Evolutionary conservation across 1,284 basidiomycete species (phyloP).

Genomic region (Pseudozyma tsukubaensis): DNA sequence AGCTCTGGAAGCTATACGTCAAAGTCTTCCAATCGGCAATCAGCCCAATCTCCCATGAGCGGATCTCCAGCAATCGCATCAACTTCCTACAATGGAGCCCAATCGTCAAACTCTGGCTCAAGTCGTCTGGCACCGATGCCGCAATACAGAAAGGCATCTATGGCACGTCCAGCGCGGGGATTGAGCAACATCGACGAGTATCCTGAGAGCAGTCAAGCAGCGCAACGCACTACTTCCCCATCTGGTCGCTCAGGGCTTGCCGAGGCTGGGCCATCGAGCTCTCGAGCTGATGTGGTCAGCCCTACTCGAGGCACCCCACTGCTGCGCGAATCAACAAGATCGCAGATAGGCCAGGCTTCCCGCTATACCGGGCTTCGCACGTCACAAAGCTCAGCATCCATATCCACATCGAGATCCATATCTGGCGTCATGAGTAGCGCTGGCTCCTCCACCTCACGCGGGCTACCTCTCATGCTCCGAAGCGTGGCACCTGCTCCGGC

Average conservation of each 20-base stretch:
- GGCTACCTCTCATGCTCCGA: conserved; percentile 36
- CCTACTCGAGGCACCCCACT: background rate
- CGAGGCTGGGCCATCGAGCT: conserved; percentile 17
- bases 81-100: conserved; percentile 11
- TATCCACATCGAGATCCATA: conserved; percentile 18
- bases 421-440: conserved; percentile 13
- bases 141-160: conserved; percentile 26
- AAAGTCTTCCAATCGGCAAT: conserved; percentile 12
- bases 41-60: conserved; percentile 4
- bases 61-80: conserved; percentile 6
- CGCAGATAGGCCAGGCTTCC: background rate
- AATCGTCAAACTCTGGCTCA: background rate
- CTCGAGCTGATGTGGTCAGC: conserved; percentile 7
- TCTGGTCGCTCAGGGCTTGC: conserved; percentile 7
- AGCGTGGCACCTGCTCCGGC: conserved; percentile 50
- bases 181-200: conserved; percentile 51
- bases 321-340: background rate
- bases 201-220: conserved; percentile 26
- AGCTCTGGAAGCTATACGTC: conserved; percentile 25
- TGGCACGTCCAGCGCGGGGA: conserved; percentile 33
- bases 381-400: conserved; percentile 23
- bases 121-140: conserved; percentile 32
- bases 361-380: conserved; percentile 16
- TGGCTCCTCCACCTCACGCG: conserved; percentile 4
- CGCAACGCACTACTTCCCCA: conserved; percentile 17